These are phyloP conservation scores for Paramecium octaurelia DNA, from an alignment of 73 alveolate genomes.

Conservation along the genomic window DNA sequence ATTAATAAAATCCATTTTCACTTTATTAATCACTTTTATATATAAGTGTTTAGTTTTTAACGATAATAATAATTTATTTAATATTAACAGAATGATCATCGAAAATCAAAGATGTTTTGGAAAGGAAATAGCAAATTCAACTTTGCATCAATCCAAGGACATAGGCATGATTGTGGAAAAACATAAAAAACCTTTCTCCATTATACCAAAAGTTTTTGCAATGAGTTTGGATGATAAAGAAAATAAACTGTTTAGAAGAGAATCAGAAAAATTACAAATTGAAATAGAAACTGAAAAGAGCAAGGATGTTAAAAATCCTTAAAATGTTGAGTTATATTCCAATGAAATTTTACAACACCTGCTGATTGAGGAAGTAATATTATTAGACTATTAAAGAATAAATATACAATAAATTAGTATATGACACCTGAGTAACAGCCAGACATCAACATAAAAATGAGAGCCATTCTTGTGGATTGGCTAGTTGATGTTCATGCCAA, in stretches of 20 bases:
- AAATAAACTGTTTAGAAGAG: background rate
- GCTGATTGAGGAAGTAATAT: background rate
- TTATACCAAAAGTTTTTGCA: background rate
- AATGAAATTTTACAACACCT: background rate
- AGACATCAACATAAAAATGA: conserved; percentile 71
- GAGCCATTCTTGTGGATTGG: conserved; percentile 84
- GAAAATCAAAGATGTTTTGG: background rate
- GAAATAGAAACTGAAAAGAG: background rate
- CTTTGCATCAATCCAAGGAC: background rate
- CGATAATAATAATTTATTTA: background rate
- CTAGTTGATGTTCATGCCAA: conserved; percentile 74
- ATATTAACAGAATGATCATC: conserved; percentile 7
- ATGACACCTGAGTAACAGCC: background rate
- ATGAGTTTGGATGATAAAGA: background rate
- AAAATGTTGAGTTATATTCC: background rate
- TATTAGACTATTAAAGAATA: background rate
- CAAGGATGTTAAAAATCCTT: background rate
- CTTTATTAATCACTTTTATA: background rate
- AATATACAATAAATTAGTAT: background rate
- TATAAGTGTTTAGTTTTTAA: background rate
- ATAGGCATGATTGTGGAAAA: background rate
- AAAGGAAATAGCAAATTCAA: background rate
- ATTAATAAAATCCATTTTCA: background rate
- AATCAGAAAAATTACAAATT: background rate
- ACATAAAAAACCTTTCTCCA: background rate